phyloP scores from a whole-genome alignment of 2,329 filamentous ascomycete species.

The Ceratocystis huliohia region DNA sequence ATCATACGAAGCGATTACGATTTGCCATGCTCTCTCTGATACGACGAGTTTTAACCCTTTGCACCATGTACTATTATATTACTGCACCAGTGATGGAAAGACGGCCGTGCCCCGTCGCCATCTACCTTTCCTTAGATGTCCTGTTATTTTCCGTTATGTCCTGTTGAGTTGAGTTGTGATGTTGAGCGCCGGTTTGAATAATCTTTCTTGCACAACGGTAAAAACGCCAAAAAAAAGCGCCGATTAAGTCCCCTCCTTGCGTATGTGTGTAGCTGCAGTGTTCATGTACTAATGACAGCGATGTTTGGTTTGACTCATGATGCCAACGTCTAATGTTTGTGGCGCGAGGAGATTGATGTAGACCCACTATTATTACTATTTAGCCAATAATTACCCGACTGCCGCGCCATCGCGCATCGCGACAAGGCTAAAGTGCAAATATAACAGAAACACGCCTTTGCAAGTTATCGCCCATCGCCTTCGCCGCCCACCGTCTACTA shows the following conservation, averaged over 20 bases:
- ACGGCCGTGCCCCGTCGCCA: not conserved
- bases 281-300: not conserved
- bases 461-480: not conserved
- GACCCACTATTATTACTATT: no score
- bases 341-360: no score
- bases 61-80: conserved; percentile 20
- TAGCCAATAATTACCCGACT: not conserved
- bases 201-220: not conserved
- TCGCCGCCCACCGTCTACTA: not conserved
- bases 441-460: not conserved
- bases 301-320: not conserved
- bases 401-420: conserved; percentile 4
- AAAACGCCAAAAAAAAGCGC: not conserved
- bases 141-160: conserved; percentile 1
- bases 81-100: not conserved
- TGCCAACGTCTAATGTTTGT: no score
- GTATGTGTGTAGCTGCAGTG: not conserved
- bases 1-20: not conserved
- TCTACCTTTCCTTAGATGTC: conserved; percentile 1
- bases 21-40: not conserved
- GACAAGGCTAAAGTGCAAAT: not conserved
- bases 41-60: conserved; percentile 14
- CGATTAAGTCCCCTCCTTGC: not conserved
- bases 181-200: not conserved
- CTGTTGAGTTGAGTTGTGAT: not conserved